Evolutionary conservation across 192 early-diverging fungal species (phyloP).

Genomic region (Podochytrium sp.): DNA sequence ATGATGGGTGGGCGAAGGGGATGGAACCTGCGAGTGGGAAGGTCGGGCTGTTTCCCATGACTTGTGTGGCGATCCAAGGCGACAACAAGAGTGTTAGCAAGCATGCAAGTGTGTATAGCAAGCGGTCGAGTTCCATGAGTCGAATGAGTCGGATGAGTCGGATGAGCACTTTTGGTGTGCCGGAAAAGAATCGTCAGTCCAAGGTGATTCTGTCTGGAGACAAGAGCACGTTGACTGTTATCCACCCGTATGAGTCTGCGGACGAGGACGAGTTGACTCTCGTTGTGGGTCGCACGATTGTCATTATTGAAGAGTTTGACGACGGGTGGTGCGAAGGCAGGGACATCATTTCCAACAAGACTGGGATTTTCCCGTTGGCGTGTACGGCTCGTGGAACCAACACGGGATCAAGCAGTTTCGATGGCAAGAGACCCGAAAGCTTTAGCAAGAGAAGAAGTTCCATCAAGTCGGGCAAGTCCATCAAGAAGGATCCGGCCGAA

Average conservation of each 20-base stretch:
- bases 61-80: conserved; percentile 24
- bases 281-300: conserved; percentile 31
- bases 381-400: conserved; percentile 25
- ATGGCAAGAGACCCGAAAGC: neutral
- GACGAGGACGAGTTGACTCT: conserved; percentile 41
- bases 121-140: conserved; percentile 11
- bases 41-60: conserved; percentile 42
- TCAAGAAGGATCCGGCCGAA: neutral
- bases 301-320: conserved; percentile 40
- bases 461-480: neutral
- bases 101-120: neutral
- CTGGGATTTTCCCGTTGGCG: conserved; percentile 43
- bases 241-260: conserved; percentile 33
- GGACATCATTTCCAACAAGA: conserved; percentile 9
- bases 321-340: conserved; percentile 38
- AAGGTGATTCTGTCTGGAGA: neutral
- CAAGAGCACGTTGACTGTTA: neutral
- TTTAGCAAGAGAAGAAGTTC: conserved; percentile 1
- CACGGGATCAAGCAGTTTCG: neutral
- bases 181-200: no score
- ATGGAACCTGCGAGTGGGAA: conserved; percentile 11
- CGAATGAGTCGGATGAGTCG: neutral
- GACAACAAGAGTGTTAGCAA: neutral
- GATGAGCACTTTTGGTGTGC: no score
- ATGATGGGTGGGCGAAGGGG: conserved; percentile 49